Conservation (phyloP, 768 basidiomycete genomes). For the Cystobasidium ongulense region DNA sequence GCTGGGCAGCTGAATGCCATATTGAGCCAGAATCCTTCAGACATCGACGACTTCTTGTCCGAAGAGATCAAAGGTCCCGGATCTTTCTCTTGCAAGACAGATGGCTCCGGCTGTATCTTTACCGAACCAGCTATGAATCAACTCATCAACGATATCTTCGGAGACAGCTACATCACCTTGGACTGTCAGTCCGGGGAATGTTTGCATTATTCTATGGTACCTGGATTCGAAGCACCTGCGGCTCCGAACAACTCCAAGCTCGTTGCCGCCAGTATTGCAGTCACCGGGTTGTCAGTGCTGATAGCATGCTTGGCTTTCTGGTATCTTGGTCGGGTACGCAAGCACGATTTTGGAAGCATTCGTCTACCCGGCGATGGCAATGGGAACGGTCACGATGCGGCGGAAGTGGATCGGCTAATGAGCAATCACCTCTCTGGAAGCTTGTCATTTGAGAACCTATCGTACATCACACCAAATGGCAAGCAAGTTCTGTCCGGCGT, state of each 20-base stretch:
- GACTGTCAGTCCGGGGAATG: conserved; percentile 86
- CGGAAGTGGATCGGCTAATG: conserved; percentile 76
- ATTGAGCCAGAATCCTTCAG: conserved; percentile 47
- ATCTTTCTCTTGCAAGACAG: conserved; percentile 62
- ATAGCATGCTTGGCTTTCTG: conserved; percentile 65
- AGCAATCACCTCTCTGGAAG: conserved; percentile 88
- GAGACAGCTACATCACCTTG: conserved; percentile 79
- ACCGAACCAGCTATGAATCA: conserved; percentile 96
- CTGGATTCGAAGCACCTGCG: conserved; percentile 78
- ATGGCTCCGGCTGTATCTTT: conserved; percentile 68
- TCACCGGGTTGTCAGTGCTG: conserved; percentile 67
- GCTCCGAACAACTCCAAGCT: conserved; percentile 74
- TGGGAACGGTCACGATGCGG: conserved; percentile 55
- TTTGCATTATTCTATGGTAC: conserved; percentile 83
- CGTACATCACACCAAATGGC: conserved; percentile 62
- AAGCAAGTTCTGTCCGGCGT: conserved; percentile 64
- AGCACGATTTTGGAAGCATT: conserved; percentile 60
- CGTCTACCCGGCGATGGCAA: conserved; percentile 47
- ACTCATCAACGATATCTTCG: conserved; percentile 86
- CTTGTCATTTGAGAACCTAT: conserved; percentile 77
- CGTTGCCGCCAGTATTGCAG: conserved; percentile 75
- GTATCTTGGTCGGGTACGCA: conserved; percentile 72
- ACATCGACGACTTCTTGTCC: conserved; percentile 84
- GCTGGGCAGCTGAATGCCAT: not conserved
- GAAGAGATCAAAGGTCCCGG: conserved; percentile 89